phyloP scores from a whole-genome alignment of 2,329 filamentous ascomycete species.

The Leptographium procerum region DNA sequence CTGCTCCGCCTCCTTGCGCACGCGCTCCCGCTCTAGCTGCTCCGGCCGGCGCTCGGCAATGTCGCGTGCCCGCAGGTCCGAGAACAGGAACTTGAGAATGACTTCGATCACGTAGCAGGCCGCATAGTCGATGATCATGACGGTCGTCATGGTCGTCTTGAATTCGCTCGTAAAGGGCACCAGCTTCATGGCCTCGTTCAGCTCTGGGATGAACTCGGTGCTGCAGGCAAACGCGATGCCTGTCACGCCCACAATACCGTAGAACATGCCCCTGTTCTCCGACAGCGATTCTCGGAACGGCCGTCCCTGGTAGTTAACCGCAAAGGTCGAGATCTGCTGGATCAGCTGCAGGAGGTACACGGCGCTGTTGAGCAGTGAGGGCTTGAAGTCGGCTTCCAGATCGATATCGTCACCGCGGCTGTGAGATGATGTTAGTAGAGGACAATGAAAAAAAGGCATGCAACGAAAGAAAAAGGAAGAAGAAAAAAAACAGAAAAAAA shows the following conservation, averaged over 20 bases:
- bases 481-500: not conserved
- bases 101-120: constrained; percentile 85
- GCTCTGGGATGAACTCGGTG: constrained; percentile 87
- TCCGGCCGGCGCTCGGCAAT: constrained; percentile 80
- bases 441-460: too few species aligned
- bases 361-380: constrained; percentile 89
- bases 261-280: constrained; percentile 98
- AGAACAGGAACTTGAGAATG: constrained; percentile 72
- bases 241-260: constrained; percentile 81
- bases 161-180: constrained; percentile 85
- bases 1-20: constrained; percentile 51
- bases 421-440: constrained; percentile 18
- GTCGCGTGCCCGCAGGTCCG: constrained; percentile 85
- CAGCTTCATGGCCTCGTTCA: constrained; percentile 86
- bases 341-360: constrained; percentile 96
- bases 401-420: constrained; percentile 54
- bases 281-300: constrained; percentile 93
- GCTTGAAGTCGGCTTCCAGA: constrained; percentile 87
- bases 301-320: constrained; percentile 97
- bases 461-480: too few species aligned
- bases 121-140: constrained; percentile 81
- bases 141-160: constrained; percentile 69
- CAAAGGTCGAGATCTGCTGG: constrained; percentile 97
- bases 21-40: constrained; percentile 66
- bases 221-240: constrained; percentile 88